Base-by-base conservation (phyloP, 495 filamentous ascomycete species). In the Pseudomonodictys pantanalensis region DNA sequence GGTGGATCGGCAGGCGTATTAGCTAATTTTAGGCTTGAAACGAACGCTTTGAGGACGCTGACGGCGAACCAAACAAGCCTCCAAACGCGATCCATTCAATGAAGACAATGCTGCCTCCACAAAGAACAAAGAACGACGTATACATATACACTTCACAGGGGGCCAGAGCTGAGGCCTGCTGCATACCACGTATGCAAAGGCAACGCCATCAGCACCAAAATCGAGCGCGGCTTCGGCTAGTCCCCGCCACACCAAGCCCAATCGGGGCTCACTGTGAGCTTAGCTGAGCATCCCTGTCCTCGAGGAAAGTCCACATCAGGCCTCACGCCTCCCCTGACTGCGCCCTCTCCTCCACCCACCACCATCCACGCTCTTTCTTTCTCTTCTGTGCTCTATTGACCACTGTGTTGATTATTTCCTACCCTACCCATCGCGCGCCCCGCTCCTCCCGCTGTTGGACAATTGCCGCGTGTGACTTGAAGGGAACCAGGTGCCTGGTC, bases 271-370 rank as follows among this genome's bases (percentile, higher is more conserved):
- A 22, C 20, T 24, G 6, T 20, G 17, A 45, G 42, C 42, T 45
- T 45, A 45, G 42, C 42, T 45, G 42, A 45, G 7, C 9, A 45
- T 45, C 42, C 42, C 42, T 45, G 17, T 24, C 12, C 8, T 8
- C 32, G 32, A 35, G 32, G 32, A n/a, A n/a, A n/a, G n/a, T n/a
- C n/a, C n/a, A n/a, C n/a, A n/a, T n/a, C n/a, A n/a, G n/a, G n/a
- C n/a, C n/a, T n/a, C n/a, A n/a, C n/a, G n/a, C 42, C 42, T 45
- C 42, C 42, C 42, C 42, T 45, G 42, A 45, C 42, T 4, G 32
- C 32, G 32, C n/a, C 32, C 32, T 35, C 32, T 8, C n/a, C 32
- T 35, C 32, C 32, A 8, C n/a, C 42, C 17, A 23, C n/a, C 6
- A 8, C 20, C 11, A 10, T 45, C 42, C 2, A 18, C 26, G 8